phyloP scores from a whole-genome alignment of 2,329 filamentous ascomycete species.

The Aspergillus ibericus region DNA sequence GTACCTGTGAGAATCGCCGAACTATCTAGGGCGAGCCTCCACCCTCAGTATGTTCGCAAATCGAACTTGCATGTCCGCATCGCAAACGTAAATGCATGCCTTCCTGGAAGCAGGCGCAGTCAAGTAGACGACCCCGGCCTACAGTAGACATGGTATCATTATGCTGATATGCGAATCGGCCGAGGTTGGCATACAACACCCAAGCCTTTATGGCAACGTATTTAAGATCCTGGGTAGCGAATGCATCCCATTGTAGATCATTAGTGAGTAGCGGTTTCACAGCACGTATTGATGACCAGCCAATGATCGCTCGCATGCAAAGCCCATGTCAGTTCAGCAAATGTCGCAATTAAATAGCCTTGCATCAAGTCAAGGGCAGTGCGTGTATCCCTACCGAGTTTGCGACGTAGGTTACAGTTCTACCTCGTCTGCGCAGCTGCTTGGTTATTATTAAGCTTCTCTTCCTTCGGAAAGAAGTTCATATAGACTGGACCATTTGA shows the following conservation, averaged over 20 bases:
- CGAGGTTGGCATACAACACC: not conserved
- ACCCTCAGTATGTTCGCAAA: not conserved
- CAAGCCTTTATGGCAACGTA: too few species aligned
- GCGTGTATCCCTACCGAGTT: not conserved
- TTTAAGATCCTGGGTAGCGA: not conserved
- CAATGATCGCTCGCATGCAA: not conserved
- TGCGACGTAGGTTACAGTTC: not conserved
- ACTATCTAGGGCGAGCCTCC: not conserved
- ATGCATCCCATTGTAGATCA: not conserved
- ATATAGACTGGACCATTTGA: not conserved
- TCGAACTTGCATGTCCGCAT: not conserved
- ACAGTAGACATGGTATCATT: not conserved
- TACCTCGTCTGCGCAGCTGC: not conserved
- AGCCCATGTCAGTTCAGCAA: not conserved
- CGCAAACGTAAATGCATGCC: not conserved
- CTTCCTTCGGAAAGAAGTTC: not conserved
- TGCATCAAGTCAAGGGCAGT: not conserved
- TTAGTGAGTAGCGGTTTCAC: not conserved
- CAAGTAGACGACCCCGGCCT: not conserved
- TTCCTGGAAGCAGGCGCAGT: not conserved
- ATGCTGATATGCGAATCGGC: not conserved
- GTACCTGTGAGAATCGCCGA: not conserved
- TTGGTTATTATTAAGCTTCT: not conserved
- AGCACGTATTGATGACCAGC: not conserved
- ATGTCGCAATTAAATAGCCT: not conserved